Evolutionary conservation across 129 eudicot species (phyloP), one percentile per base, ranked within the genome.

Genomic region (Mikania micrantha): DNA sequence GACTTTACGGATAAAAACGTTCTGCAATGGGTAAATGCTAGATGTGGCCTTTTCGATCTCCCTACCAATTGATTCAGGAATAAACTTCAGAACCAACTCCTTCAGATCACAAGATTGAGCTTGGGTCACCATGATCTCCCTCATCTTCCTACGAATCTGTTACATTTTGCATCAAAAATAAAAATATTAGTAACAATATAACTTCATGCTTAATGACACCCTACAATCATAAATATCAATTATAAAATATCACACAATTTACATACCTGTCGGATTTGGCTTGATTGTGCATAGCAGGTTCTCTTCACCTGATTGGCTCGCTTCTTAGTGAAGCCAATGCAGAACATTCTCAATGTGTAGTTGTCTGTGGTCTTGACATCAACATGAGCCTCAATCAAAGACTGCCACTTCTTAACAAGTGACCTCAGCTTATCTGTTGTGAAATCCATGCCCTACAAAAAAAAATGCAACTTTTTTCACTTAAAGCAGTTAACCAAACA

Each of bases 281-380:
- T 89, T 7, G 96, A 83, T 70, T 85, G 87, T 15, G 96, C 93
- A 66, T 85, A 88, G 53, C 90, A 85, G 15, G 96, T 88, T 64
- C 89, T 81, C 82, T 89, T 89, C 36, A 83, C 87, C 81, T 85
- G 96, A 88, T 85, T 89, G 0, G 86, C 84, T 38, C 93, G 84
- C 81, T 87, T 89, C 81, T 89, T 85, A 3, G 96, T 85, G 77
- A 89, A 89, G 9, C 90, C 93, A 60, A 88, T 88, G 80, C 96
- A 88, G 79, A 88, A 88, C 92, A 88, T 47, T 58, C 93, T 76
- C 42, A 88, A 73, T 5, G 87, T 85, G 79, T 69, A 88, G 65
- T 31, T 79, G 31, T 88, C 92, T 0, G 96, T 88, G 7, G 96
- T 88, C 70, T 85, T 88, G 1, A 88, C 96, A 83, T 88, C 96